phyloP scores from a whole-genome alignment of 352 stramenopile genomes.

The Phytophthora agathidicida region DNA sequence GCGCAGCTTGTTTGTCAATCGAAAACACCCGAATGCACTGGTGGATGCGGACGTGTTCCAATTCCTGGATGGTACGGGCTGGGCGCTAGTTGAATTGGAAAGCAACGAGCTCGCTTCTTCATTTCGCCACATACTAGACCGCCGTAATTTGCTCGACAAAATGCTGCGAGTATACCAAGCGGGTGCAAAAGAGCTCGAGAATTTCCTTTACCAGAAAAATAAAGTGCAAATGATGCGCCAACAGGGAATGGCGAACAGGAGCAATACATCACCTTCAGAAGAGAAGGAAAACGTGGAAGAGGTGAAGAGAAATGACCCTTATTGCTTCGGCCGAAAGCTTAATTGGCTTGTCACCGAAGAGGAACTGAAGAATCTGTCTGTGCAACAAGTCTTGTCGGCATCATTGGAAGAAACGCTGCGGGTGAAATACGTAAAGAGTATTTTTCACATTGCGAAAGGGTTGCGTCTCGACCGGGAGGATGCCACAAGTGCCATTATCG shows the following conservation, averaged over 20 bases:
- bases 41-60: constrained; percentile 70
- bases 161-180: constrained; percentile 65
- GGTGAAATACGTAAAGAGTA: constrained; percentile 64
- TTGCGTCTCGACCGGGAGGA: constrained; percentile 74
- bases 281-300: constrained; percentile 24
- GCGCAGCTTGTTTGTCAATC: constrained; percentile 53
- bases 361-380: constrained; percentile 57
- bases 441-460: constrained; percentile 67
- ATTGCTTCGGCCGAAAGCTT: constrained; percentile 74
- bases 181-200: constrained; percentile 64
- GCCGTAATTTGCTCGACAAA: constrained; percentile 52
- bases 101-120: constrained; percentile 46
- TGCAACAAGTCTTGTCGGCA: constrained; percentile 67
- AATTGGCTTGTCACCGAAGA: constrained; percentile 77
- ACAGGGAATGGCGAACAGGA: constrained; percentile 26
- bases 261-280: constrained; percentile 17
- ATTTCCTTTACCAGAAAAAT: constrained; percentile 49
- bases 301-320: constrained; percentile 29
- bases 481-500: constrained; percentile 74
- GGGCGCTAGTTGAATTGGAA: constrained; percentile 76
- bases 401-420: constrained; percentile 72
- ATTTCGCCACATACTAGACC: constrained; percentile 68
- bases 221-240: constrained; percentile 54
- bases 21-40: constrained; percentile 44
- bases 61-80: constrained; percentile 72